These are phyloP conservation scores for Peronospora farinosa DNA, from an alignment of 352 stramenopile species.

Conservation along the genomic window DNA sequence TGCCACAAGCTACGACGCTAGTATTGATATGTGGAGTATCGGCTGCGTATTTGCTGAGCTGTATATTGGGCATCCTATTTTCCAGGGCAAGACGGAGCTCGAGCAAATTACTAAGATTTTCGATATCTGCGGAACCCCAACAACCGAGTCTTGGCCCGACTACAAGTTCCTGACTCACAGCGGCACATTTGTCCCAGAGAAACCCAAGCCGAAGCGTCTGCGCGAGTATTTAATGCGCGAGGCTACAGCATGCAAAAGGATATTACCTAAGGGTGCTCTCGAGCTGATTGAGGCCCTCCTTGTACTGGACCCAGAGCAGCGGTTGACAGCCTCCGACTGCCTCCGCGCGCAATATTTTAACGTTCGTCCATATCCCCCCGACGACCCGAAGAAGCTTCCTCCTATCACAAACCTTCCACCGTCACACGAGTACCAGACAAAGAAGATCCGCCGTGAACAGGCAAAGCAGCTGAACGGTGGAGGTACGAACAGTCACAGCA, in stretches of 20 bases:
- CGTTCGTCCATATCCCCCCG: slow-evolving; percentile 49
- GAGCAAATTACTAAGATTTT: slow-evolving; percentile 88
- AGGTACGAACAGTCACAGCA: slow-evolving; percentile 32
- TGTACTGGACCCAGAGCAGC: slow-evolving; percentile 90
- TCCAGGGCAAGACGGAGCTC: slow-evolving; percentile 84
- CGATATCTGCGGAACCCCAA: slow-evolving; percentile 80
- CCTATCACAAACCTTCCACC: slow-evolving; percentile 67
- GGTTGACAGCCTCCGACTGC: slow-evolving; percentile 89
- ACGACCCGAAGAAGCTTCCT: slow-evolving; percentile 55
- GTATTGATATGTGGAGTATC: slow-evolving; percentile 94
- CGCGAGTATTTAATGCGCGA: slow-evolving; percentile 73
- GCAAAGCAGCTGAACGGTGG: slow-evolving; percentile 60
- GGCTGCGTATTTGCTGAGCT: slow-evolving; percentile 86
- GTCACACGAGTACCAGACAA: slow-evolving; percentile 86
- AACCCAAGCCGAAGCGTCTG: slow-evolving; percentile 57
- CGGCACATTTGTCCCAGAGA: slow-evolving; percentile 79
- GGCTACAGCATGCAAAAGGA: slow-evolving; percentile 62
- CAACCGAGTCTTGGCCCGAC: slow-evolving; percentile 74
- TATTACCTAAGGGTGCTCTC: slow-evolving; percentile 76
- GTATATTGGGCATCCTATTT: slow-evolving; percentile 81
- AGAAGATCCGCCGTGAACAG: slow-evolving; percentile 84
- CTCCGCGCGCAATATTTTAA: slow-evolving; percentile 94
- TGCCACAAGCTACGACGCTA: slow-evolving; percentile 89
- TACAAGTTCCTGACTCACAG: slow-evolving; percentile 82
- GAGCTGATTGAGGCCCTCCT: slow-evolving; percentile 93